Base-by-base conservation (phyloP, 2,329 filamentous ascomycete species). In the Decorospora gaudefroyi region DNA sequence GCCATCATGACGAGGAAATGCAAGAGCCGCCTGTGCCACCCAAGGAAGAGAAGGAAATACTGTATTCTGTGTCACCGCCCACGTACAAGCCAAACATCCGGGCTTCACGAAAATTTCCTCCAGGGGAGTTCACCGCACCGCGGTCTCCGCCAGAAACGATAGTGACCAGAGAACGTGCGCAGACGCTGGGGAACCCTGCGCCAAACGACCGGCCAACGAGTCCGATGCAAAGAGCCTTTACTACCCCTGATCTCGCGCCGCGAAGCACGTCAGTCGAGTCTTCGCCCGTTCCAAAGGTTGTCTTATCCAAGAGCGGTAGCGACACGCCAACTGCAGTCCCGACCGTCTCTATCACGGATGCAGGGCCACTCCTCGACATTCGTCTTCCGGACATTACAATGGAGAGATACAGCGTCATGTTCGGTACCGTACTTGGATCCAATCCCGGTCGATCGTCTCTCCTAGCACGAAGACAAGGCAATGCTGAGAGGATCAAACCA, bases 341-440 rank as follows among this genome's bases (percentile, higher is more conserved):
- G 8, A 46, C 31, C 23, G 12, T n/a, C 23, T 22, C 38, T n/a
- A n/a, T 16, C 15, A 12, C 23, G 5, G 18, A 43, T 6, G 55
- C 45, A 10, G 67, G 55, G 13, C 70, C 68, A 2, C 59, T 72
- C 26, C 74, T 96, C 13, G 78, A 90, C 57, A 79, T 96, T 11
- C 83, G 91, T 38, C 93, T 96, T 44, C 91, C 92, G 1, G 80
- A 81, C 35, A 79, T 88, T 42, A 83, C 86, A 51, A 78, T 97
- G 78, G 92, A 96, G 66, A 78, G 92, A 34, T 97, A 96, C 59
- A 96, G 90, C 58, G 81, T 96, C 54, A 96, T 96, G 91, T 96
- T 97, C 64, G 83, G 85, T 42, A 81, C 81, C 25, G 76, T 96
- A 5, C 74, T 96, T 17, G 79, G 82, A 49, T 60, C 62, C 6